These are phyloP conservation scores for Canna indica DNA, from an alignment of 176 grass and related monocot genomes.

Conservation along the genomic window DNA sequence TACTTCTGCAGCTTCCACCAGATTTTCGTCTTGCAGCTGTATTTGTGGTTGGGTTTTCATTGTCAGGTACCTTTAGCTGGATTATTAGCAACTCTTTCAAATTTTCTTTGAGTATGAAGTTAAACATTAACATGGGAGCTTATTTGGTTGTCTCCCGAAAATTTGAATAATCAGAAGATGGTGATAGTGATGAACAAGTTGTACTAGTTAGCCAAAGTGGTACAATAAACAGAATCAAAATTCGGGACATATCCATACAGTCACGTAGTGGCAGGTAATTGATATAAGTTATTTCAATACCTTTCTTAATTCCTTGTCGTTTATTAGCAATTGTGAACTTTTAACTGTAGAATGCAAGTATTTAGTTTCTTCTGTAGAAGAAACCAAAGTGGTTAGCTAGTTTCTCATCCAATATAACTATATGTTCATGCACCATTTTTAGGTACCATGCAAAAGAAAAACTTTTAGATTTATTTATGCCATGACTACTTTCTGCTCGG, in stretches of 20 bases:
- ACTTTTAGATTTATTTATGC: not conserved
- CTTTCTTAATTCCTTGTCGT: not conserved
- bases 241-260: constrained; percentile 73
- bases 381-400: not conserved
- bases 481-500: not conserved
- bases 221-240: constrained; percentile 84
- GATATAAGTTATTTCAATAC: not conserved
- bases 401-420: not conserved
- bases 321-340: not conserved
- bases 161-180: constrained; percentile 49
- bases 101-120: not conserved
- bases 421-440: not conserved
- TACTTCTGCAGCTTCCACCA: constrained; percentile 53
- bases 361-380: not conserved
- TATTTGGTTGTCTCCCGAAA: not conserved
- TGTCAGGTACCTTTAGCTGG: constrained; percentile 44
- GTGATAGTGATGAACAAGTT: constrained; percentile 75
- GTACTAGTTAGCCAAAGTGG: constrained; percentile 94
- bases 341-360: not conserved
- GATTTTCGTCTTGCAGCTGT: constrained; percentile 69
- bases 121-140: not conserved
- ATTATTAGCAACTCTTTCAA: not conserved
- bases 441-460: not conserved
- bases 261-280: constrained; percentile 43
- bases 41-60: constrained; percentile 69